phyloP scores from a whole-genome alignment of 208 protist genomes.

The Leishmania amazonensis region DNA sequence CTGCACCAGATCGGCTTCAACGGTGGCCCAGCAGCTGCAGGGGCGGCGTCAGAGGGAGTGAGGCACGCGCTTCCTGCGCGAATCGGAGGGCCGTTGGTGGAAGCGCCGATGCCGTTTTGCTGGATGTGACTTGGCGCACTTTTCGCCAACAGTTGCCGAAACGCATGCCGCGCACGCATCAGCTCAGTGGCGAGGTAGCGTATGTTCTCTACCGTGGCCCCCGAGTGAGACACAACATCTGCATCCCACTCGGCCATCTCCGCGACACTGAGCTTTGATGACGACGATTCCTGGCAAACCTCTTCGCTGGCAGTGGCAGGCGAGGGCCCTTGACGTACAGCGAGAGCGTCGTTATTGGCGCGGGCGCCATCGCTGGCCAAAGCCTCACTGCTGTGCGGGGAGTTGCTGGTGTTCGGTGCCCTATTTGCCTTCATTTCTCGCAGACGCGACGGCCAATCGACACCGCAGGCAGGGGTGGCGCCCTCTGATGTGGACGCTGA shows the following conservation, averaged over 20 bases:
- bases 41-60: neutral
- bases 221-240: constrained; percentile 45
- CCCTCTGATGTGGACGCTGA: neutral
- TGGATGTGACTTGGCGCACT: neutral
- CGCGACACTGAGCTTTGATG: neutral
- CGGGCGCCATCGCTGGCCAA: neutral
- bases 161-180: constrained; percentile 41
- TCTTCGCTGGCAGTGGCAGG: neutral
- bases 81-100: neutral
- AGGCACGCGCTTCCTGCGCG: no score
- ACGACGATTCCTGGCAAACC: neutral
- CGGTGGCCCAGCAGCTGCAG: constrained; percentile 1
- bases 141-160: neutral
- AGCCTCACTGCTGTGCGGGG: neutral
- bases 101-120: neutral
- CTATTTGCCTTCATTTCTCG: constrained; percentile 1
- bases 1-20: constrained; percentile 27
- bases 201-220: constrained; percentile 48
- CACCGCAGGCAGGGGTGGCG: no score
- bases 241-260: constrained; percentile 41
- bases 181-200: constrained; percentile 51
- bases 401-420: neutral
- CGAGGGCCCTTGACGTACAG: neutral
- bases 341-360: neutral
- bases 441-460: constrained; percentile 29